Evolutionary conservation across 1,139 yeast genomes (phyloP).

Genomic region (Lodderomyces margitis): DNA sequence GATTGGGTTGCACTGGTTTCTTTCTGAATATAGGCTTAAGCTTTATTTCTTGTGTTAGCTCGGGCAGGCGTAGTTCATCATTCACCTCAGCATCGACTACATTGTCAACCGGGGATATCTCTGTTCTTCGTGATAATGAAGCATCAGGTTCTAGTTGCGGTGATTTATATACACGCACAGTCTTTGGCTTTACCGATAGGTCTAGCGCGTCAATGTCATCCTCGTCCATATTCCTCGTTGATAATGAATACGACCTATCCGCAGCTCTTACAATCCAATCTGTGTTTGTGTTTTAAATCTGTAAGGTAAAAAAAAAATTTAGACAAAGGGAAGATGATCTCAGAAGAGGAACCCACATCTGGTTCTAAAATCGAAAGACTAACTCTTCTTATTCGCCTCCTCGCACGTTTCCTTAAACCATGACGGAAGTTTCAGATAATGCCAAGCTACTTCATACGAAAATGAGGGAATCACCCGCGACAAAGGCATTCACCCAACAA

Average conservation of each 20-base stretch:
- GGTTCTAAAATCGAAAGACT: no score
- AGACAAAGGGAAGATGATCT: conserved; percentile 6
- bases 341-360: no score
- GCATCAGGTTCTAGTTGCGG: not conserved
- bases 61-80: not conserved
- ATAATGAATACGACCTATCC: not conserved
- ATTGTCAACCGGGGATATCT: not conserved
- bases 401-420: conserved; percentile 6
- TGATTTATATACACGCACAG: not conserved
- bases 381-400: no score
- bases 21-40: conserved; percentile 7
- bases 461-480: conserved; percentile 52
- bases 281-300: not conserved
- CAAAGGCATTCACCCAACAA: conserved; percentile 53
- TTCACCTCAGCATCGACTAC: not conserved
- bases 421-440: conserved; percentile 37
- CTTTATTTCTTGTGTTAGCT: not conserved
- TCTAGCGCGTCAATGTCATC: conserved; percentile 11
- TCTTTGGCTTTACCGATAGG: not conserved
- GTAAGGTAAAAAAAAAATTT: conserved; percentile 4
- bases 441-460: conserved; percentile 57
- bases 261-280: not conserved
- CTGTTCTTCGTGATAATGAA: not conserved
- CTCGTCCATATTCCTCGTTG: conserved; percentile 2
- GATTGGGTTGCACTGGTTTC: conserved; percentile 1